These are phyloP conservation scores for Lantana camara DNA, from an alignment of 257 asterid genomes.

Conservation along the genomic window DNA sequence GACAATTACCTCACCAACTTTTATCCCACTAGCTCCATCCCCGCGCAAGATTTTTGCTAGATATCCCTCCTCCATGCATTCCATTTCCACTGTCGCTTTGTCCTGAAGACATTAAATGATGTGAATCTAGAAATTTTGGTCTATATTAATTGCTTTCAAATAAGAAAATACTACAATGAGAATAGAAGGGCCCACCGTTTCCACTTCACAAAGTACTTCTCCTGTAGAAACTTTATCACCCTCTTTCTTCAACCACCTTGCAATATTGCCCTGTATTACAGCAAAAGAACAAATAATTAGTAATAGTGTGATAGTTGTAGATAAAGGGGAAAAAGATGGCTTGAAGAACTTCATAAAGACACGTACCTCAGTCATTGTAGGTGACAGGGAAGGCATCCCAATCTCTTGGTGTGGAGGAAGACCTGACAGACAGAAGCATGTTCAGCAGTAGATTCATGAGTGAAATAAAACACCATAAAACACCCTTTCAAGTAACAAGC, in stretches of 20 bases:
- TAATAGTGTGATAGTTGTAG: constrained; percentile 18
- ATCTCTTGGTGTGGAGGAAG: constrained; percentile 96
- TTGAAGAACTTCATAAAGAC: constrained; percentile 23
- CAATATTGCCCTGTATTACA: constrained; percentile 89
- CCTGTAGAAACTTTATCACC: constrained; percentile 93
- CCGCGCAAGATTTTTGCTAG: constrained; percentile 85
- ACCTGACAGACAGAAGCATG: constrained; percentile 50
- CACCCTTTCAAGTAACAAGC: constrained; percentile 12
- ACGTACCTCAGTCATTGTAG: constrained; percentile 96
- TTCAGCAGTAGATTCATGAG: constrained; percentile 22
- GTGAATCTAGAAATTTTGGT: constrained; percentile 8
- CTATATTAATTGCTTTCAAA: constrained; percentile 12
- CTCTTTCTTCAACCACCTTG: constrained; percentile 98
- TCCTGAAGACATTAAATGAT: constrained; percentile 50
- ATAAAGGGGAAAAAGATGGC: constrained; percentile 20
- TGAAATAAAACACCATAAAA: constrained; percentile 22
- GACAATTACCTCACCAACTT: constrained; percentile 96
- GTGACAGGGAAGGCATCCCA: constrained; percentile 99
- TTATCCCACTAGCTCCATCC: constrained; percentile 91
- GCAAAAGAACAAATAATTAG: constrained; percentile 25
- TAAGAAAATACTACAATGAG: constrained; percentile 26
- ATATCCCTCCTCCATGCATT: constrained; percentile 99
- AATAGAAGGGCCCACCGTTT: constrained; percentile 65
- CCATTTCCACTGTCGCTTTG: constrained; percentile 99
- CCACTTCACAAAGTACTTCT: constrained; percentile 99